Conservation (phyloP, 176 grass and related monocot species). For the Guadua angustifolia region DNA sequence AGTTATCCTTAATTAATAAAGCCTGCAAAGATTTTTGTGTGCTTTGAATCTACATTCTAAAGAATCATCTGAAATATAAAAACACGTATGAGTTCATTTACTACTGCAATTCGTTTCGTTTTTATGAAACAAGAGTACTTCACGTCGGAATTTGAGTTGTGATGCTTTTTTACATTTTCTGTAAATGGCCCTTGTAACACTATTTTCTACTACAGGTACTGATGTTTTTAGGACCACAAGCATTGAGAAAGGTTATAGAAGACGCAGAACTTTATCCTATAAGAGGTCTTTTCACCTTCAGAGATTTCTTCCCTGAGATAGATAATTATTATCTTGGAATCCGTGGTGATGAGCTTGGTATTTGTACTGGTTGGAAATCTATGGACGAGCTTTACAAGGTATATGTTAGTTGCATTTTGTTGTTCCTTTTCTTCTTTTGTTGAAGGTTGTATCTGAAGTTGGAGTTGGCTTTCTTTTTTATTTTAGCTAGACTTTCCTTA, state of each 20-base stretch:
- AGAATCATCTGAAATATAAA: conserved; percentile 33
- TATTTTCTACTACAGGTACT: conserved; percentile 64
- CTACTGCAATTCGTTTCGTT: not conserved
- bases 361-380: conserved; percentile 79
- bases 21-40: not conserved
- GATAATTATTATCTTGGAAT: conserved; percentile 80
- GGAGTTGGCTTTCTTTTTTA: conserved; percentile 5
- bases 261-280: conserved; percentile 91
- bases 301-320: conserved; percentile 79
- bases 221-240: conserved; percentile 79
- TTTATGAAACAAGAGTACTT: conserved; percentile 5
- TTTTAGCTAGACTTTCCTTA: conserved; percentile 7
- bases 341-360: conserved; percentile 61
- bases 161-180: not conserved
- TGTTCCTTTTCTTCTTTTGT: conserved; percentile 9
- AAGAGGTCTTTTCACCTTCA: conserved; percentile 81
- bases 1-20: conserved; percentile 11
- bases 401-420: conserved; percentile 3
- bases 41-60: conserved; percentile 30
- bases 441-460: conserved; percentile 21
- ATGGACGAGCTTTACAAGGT: conserved; percentile 91
- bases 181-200: conserved; percentile 6
- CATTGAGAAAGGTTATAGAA: conserved; percentile 78
- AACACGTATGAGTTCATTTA: conserved; percentile 14
- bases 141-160: not conserved